Conservation (phyloP, 2,329 filamentous ascomycete species). For the Xylaria sp. region DNA sequence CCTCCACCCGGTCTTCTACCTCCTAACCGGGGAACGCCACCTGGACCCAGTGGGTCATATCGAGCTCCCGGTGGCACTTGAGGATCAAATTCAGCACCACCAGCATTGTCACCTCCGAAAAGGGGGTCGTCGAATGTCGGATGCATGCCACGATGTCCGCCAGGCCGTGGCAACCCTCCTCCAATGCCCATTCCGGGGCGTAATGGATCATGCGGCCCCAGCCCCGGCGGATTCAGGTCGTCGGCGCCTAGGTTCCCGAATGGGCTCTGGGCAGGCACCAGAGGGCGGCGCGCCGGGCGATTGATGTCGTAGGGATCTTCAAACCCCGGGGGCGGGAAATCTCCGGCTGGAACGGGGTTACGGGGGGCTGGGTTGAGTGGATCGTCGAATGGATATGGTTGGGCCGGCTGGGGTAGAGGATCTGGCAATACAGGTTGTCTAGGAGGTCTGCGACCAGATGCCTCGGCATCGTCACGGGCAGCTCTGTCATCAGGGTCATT, state of each 20-base stretch:
- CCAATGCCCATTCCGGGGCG: conserved; percentile 66
- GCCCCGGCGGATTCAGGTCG: conserved; percentile 83
- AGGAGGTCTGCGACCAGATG: conserved; percentile 46
- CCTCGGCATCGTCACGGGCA: conserved; percentile 45
- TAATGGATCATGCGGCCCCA: conserved; percentile 85
- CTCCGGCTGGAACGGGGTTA: conserved; percentile 67
- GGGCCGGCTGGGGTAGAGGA: conserved; percentile 60
- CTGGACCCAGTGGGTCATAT: conserved; percentile 85
- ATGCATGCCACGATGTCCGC: conserved; percentile 83
- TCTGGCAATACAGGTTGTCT: conserved; percentile 50
- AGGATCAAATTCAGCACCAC: conserved; percentile 60
- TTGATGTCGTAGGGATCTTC: conserved; percentile 91
- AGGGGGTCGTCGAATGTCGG: conserved; percentile 92
- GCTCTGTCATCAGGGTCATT: conserved; percentile 47
- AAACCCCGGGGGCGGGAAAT: conserved; percentile 86
- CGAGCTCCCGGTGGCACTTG: conserved; percentile 85
- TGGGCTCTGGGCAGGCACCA: conserved; percentile 53
- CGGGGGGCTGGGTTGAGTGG: conserved; percentile 65
- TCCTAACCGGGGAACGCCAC: conserved; percentile 52
- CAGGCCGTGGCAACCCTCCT: conserved; percentile 58
- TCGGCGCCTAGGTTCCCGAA: conserved; percentile 74
- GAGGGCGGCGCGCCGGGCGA: conserved; percentile 59
- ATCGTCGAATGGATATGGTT: conserved; percentile 69
- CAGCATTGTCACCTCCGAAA: conserved; percentile 64
- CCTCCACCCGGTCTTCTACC: conserved; percentile 45